Evolutionary conservation across 129 eudicot genomes (phyloP), one percentile per base, ranked within the genome.

Genomic region (Flaveria trinervia): DNA sequence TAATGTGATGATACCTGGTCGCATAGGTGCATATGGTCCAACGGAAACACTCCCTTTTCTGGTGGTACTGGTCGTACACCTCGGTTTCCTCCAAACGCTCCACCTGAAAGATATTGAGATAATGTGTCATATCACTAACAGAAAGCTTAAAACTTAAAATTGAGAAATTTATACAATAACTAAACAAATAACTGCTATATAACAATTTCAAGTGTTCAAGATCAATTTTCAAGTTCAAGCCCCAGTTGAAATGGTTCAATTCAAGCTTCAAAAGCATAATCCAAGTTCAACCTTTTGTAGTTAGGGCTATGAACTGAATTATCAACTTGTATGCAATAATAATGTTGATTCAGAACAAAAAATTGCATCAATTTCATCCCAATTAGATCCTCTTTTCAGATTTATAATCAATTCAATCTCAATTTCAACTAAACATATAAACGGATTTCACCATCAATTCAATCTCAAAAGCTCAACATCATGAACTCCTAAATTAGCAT

Each of bases 1-100:
- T 13, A 7, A 64, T 1, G 17, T 0, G 68, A 79, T 36, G 33
- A 41, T 66, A 90, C 98, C 96, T 71, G 68, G 73, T 90, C 98
- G 83, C 98, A 90, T 72, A 88, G 83, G 83, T 90, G 98, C 92
- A 90, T 80, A 81, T 88, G 96, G 74, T 93, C 97, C 60, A 93
- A 81, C 17, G 97, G 92, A 79, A 93, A 86, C 11, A 89, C 93
- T 81, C 97, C 98, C 60, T 93, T 93, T 66, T 93, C 98, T 5
- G 97, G 96, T 44, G 97, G 97, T 20, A 93, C 91, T 4, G 91
- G 98, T 70, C 96, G 83, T 9, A 80, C 87, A 20, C 96, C 98
- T 80, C 97, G 83, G 52, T 89, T 86, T 70, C 97, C 97, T 77
- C 98, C 98, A 81, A 93, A 90, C 20, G 95, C 87, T 75, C 96